A percentile compares a stretch with the other conserved stretches of the same genome.
phyloP scores from a whole-genome alignment of 2,329 filamentous ascomycete genomes.

The Aschersonia sp. region DNA sequence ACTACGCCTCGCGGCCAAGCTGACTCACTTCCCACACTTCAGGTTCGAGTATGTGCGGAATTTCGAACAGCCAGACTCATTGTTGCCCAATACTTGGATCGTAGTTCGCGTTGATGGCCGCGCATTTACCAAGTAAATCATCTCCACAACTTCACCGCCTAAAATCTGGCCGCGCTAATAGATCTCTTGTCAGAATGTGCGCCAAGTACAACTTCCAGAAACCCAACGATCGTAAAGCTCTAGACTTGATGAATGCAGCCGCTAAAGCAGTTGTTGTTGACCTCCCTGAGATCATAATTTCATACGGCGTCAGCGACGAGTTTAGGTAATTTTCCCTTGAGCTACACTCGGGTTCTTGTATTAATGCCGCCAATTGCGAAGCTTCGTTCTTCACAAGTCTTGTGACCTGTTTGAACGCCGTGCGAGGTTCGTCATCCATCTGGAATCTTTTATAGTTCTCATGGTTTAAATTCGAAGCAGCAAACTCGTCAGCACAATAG shows the following conservation, averaged over 20 bases:
- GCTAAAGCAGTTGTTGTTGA: slow-evolving; percentile 76
- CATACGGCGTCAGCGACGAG: slow-evolving; percentile 91
- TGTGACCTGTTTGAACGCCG: slow-evolving; percentile 76
- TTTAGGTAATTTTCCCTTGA: slow-evolving; percentile 45
- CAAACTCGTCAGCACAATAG: slow-evolving; percentile 82
- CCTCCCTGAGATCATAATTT: slow-evolving; percentile 71
- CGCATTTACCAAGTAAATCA: slow-evolving; percentile 74
- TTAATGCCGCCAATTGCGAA: slow-evolving; percentile 18
- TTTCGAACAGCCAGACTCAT: slow-evolving; percentile 69
- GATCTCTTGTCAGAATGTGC: slow-evolving; percentile 46
- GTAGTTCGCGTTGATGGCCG: slow-evolving; percentile 88
- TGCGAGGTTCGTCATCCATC: slow-evolving; percentile 42
- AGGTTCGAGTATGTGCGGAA: slow-evolving; percentile 89
- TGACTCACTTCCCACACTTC: slow-evolving; percentile 1
- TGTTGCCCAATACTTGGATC: slow-evolving; percentile 90
- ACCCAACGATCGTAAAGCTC: slow-evolving; percentile 76
- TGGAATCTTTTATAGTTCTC: neutral
- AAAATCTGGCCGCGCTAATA: slow-evolving; percentile 3
- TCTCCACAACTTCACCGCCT: neutral
- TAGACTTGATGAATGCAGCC: slow-evolving; percentile 89
- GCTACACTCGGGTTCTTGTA: neutral
- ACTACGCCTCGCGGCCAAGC: neutral
- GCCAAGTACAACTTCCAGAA: slow-evolving; percentile 76
- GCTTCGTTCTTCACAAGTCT: slow-evolving; percentile 79
- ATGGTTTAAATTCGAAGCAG: slow-evolving; percentile 24